Percentiles rank a stretch among this genome's conserved stretches.
phyloP scores from a whole-genome alignment of 208 protist genomes.

The Acanthamoeba lenticulata region DNA sequence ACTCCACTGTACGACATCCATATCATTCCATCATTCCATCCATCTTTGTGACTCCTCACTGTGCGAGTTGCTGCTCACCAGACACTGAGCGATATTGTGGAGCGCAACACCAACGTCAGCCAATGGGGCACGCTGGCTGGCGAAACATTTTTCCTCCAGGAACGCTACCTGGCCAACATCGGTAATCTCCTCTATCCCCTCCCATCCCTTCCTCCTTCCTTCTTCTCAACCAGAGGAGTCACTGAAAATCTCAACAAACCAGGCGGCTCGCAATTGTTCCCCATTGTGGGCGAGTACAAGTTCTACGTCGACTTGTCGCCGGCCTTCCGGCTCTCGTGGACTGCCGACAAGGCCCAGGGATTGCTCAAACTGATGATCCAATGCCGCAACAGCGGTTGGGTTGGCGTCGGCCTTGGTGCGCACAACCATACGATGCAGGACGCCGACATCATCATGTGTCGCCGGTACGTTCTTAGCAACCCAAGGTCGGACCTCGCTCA shows the following conservation, averaged over 20 bases:
- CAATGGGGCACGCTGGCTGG: background rate
- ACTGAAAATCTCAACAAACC: no score
- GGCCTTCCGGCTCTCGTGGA: constrained; percentile 54
- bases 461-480: background rate
- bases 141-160: constrained; percentile 3
- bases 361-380: background rate
- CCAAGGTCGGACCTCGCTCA: no score
- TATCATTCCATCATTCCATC: background rate
- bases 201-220: no score
- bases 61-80: background rate
- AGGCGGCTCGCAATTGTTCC: constrained; percentile 16
- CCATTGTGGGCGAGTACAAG: background rate
- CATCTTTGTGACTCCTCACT: background rate
- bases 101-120: background rate
- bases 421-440: constrained; percentile 26
- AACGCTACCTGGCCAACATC: background rate
- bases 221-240: no score
- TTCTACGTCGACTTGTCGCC: constrained; percentile 26
- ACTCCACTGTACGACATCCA: constrained; percentile 39
- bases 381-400: constrained; percentile 57
- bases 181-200: background rate
- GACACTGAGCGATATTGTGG: constrained; percentile 26
- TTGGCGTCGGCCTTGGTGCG: constrained; percentile 19
- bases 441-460: constrained; percentile 42
- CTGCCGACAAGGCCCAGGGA: background rate